A percentile compares a stretch with the other conserved stretches of the same genome.
Evolutionary conservation across 2,329 filamentous ascomycete species (phyloP).

Genomic region (Alternaria conjuncta): DNA sequence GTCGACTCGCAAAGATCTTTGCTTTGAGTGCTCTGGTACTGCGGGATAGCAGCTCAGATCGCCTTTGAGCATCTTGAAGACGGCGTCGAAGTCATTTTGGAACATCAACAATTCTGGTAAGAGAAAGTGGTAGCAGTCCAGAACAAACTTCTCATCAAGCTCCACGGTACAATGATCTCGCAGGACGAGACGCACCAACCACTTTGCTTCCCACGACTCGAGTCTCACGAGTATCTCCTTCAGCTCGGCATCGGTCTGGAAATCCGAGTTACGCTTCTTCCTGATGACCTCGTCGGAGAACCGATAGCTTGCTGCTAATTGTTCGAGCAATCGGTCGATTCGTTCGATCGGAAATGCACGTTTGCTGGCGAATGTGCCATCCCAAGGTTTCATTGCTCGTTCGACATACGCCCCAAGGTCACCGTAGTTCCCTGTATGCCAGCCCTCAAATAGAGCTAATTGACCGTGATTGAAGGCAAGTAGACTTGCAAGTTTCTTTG

Average conservation of each 20-base stretch:
- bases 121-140: conserved; percentile 69
- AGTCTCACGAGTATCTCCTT: conserved; percentile 53
- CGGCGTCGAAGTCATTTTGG: conserved; percentile 70
- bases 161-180: conserved; percentile 75
- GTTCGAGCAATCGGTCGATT: conserved; percentile 70
- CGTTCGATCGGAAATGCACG: conserved; percentile 68
- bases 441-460: conserved; percentile 66
- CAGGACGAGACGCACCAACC: conserved; percentile 82
- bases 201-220: conserved; percentile 76
- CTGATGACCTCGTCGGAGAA: conserved; percentile 69
- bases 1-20: conserved; percentile 42
- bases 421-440: conserved; percentile 63
- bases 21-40: conserved; percentile 41
- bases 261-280: conserved; percentile 23
- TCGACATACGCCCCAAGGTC: conserved; percentile 78
- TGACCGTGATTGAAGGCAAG: conserved; percentile 70
- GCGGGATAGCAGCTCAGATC: conserved; percentile 49
- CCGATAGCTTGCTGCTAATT: conserved; percentile 69
- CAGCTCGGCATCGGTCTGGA: conserved; percentile 34
- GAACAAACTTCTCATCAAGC: conserved; percentile 64
- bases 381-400: conserved; percentile 67
- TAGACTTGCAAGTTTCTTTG: conserved; percentile 70
- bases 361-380: conserved; percentile 45
- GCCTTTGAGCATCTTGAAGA: conserved; percentile 61
- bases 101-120: conserved; percentile 74